Evolutionary conservation across 345 rosid genomes (phyloP).

Genomic region (Brassica nigra): DNA sequence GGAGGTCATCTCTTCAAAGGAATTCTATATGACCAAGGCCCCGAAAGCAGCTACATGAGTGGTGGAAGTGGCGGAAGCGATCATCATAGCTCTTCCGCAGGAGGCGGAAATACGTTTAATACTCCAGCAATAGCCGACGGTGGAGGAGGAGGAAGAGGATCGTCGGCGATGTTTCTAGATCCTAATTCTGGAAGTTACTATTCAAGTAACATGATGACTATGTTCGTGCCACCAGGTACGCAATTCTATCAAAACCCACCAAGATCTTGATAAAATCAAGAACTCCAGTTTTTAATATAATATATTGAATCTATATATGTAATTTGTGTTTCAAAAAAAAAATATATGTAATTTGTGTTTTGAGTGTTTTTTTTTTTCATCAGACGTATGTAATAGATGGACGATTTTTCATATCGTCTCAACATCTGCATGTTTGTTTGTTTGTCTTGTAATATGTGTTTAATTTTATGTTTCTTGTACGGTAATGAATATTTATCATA

Average conservation of each 20-base stretch:
- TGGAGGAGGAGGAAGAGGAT: constrained; percentile 24
- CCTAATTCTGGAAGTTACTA: constrained; percentile 40
- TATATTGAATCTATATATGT: constrained; percentile 14
- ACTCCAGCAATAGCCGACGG: constrained; percentile 15
- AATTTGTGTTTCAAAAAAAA: neutral
- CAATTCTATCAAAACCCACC: constrained; percentile 43
- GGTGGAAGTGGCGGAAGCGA: constrained; percentile 48
- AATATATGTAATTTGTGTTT: constrained; percentile 13
- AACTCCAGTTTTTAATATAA: constrained; percentile 10
- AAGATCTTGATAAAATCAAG: constrained; percentile 39
- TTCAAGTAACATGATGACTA: constrained; percentile 35
- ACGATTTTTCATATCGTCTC: constrained; percentile 21
- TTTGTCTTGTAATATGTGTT: constrained; percentile 14
- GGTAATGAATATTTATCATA: constrained; percentile 21
- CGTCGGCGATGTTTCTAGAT: constrained; percentile 35
- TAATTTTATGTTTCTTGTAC: constrained; percentile 20
- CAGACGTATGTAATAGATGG: constrained; percentile 21
- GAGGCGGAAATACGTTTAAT: constrained; percentile 34
- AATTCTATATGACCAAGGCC: constrained; percentile 88
- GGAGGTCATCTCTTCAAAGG: constrained; percentile 93
- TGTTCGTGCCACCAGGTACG: constrained; percentile 42
- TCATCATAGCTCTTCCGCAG: constrained; percentile 64
- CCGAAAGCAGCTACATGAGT: constrained; percentile 50
- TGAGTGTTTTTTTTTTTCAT: neutral
- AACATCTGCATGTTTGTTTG: constrained; percentile 29